Base-by-base conservation (phyloP, 805 yeast species). In the Scheffersomyces stipitis region DNA sequence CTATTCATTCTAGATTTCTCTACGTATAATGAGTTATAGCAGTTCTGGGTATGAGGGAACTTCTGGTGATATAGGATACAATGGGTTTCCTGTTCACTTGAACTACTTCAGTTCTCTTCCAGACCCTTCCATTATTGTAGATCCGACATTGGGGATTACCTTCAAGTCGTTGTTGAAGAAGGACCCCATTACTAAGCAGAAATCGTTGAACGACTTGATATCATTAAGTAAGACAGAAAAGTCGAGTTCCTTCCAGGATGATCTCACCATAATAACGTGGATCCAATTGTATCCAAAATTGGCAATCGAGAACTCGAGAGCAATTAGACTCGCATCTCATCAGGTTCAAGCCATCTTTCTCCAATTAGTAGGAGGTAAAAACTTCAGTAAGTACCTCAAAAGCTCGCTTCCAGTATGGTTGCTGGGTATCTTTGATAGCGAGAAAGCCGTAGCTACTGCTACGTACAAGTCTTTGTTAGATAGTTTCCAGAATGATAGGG, bases 111-210 rank as follows among this genome's bases (percentile, higher is more conserved):
- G 84, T 10, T 95, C 93, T 3, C 58, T 81, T 4, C 95, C 96
- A 1, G 91, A 87, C 47, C 49, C 58, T 3, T 49, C 55, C 10
- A 29, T 34, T 4, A 41, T 69, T 17, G 24, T 39, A 9, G 58
- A 58, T 32, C 78, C 85, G 6, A 73, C 73, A 31, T 48, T 64
- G 9, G 74, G 75, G 29, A 65, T 89, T 8, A 66, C 81, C n/a
- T 83, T 89, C 67, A 89, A 85, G 54, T 78, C 85, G 7, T 59
- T 90, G 33, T 56, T 83, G 56, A 90, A 89, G 59, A 78, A 84
- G 52, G 96, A 89, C 51, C 75, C 82, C 5, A 81, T 79, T n/a
- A 91, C 98, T 0, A 85, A 81, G 52, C 96, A 87, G 48, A 86
- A 83, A 54, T 88, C 93, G 1, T 64, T 88, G 17, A 54, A 46